Conservation (phyloP, 179 eudicot species). For the Dionaea muscipula region DNA sequence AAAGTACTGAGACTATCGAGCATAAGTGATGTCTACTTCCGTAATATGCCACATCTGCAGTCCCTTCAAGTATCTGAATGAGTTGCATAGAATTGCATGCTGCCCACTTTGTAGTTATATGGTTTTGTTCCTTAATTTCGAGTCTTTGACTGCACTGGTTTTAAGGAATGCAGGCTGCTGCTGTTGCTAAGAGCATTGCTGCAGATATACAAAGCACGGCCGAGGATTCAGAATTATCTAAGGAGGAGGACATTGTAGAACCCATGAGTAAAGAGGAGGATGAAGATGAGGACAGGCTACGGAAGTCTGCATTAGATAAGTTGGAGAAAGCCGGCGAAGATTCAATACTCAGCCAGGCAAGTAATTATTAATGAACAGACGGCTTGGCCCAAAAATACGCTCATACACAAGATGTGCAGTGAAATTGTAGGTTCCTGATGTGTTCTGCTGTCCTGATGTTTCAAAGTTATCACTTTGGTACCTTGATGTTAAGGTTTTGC, state of each 20-base stretch:
- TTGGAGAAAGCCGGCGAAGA: slow-evolving; percentile 84
- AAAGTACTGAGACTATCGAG: too few species aligned
- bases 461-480: too few species aligned
- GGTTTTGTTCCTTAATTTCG: too few species aligned
- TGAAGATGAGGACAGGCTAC: slow-evolving; percentile 28
- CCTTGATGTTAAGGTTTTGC: too few species aligned
- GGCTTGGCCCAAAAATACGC: background rate
- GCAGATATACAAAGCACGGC: background rate
- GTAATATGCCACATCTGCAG: too few species aligned
- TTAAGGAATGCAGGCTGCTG: slow-evolving; percentile 4
- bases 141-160: too few species aligned
- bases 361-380: slow-evolving; percentile 5
- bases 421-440: background rate
- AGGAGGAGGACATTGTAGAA: slow-evolving; percentile 1
- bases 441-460: too few species aligned
- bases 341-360: slow-evolving; percentile 78
- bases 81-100: too few species aligned
- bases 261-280: background rate
- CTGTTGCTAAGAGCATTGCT: slow-evolving; percentile 6
- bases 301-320: slow-evolving; percentile 63
- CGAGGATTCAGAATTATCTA: background rate
- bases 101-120: too few species aligned
- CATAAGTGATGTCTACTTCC: too few species aligned
- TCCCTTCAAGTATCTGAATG: too few species aligned
- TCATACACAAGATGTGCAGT: background rate